Base-by-base conservation (phyloP, 768 basidiomycete species). In the Russula abietina region DNA sequence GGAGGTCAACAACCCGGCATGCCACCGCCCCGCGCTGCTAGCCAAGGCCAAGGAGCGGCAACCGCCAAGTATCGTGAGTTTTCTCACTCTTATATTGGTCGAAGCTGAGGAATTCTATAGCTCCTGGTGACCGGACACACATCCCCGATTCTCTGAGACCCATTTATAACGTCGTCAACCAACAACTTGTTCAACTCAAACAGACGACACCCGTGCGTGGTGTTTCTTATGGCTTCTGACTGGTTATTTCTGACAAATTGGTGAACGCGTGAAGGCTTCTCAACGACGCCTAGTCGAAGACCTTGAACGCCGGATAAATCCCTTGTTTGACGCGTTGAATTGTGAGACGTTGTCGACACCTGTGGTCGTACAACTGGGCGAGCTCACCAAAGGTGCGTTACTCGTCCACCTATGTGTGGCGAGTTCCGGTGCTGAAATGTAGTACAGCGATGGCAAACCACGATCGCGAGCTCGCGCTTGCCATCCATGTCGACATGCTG, bases 251-350 rank as follows among this genome's bases (percentile, higher is more conserved):
- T 55, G 38, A 57, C 39, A 66, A 30, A 70, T 57, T 19, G 41
- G 19, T 22, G 3, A 38, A 11, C 41, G 36, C 51, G n/a, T 51
- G 24, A 70, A 93, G 90, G 81, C 89, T 5, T 84, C 87, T 69
- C 89, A 95, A 77, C 89, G 87, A 72, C 86, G 91, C 38, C 79
- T 94, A 67, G 85, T 84, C 0, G 92, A 93, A 55, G 94, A 96
- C 68, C 81, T 94, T 5, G 93, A 95, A 71, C 82, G 92, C 22
- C 82, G 95, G 36, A 79, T 96, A 68, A 93, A 87, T 70, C 82
- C 86, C 0, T 74, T 98, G 50, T 97, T 95, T 69, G 95, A 97
- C 71, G 87, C 86, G n/a, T 75, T 98, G 68, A 97, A 98, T 73
- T 93, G 91, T 70, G 85, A 93, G 69, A 89, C 89, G 8, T 71